Base-by-base conservation (phyloP, 495 filamentous ascomycete genomes). In the Trichocladium uniseriatum region DNA sequence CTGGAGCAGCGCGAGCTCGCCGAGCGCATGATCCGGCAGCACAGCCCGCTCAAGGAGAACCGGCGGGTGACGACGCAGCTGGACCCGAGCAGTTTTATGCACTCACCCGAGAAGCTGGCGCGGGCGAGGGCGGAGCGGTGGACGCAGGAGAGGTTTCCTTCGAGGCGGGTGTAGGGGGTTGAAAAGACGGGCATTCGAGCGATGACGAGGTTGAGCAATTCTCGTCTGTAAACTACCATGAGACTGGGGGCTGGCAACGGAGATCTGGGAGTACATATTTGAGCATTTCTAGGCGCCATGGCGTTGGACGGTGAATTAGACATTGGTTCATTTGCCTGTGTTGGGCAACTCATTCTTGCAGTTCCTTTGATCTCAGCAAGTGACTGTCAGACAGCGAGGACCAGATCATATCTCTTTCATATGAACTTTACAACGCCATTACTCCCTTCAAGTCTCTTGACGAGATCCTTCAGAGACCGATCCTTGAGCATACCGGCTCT, bases 131-230 rank as follows among this genome's bases (percentile, higher is more conserved):
- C 63, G 38, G 50, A 38, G 20, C 35, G 56, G 16, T 60, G 53
- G 59, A 58, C 43, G 16, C 69, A 69, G 50, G 69, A 72, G 55
- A 64, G 69, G 52, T 72, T 69, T 56, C 69, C 69, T 38, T 58
- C 66, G 5, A 56, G 68, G 49, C 54, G 60, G 52, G 44, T 57
- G 13, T 55, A 24, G 28, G 22, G 15, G 16, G 21, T 13, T 16
- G 7, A 8, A 7, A 15, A 6, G 16, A 13, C 10, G 15, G 24
- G 14, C 14, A n/a, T n/a, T n/a, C 31, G 7, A 11, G 8, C n/a
- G 14, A 6, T 8, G 19, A 2, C 0, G 18, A 5, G 29, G 19
- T 9, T 15, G 3, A 9, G 18, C 8, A 6, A n/a, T 47, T 10
- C 15, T 37, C 7, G 7, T 38, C 13, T 5, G 14, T 6, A 18